phyloP scores from a whole-genome alignment of 2,329 filamentous ascomycete genomes.

The Cladosporium cucumerinum region DNA sequence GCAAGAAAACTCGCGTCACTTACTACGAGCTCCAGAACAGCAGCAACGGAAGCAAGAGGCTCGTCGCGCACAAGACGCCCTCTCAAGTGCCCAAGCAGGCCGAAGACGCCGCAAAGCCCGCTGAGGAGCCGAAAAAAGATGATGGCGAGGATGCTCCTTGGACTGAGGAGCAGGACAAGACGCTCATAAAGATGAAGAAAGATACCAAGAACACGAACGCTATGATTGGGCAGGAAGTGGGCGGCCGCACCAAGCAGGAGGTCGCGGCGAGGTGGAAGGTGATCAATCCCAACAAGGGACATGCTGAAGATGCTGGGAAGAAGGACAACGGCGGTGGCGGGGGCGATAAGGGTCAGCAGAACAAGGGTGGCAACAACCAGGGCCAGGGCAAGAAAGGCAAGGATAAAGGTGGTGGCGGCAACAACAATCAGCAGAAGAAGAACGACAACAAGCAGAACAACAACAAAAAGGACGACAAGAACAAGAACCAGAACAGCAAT shows the following conservation, averaged over 20 bases:
- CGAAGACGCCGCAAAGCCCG: background rate
- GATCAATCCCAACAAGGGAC: constrained; percentile 33
- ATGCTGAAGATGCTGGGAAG: constrained; percentile 6
- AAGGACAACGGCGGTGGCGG: constrained; percentile 18
- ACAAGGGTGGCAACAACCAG: constrained; percentile 13
- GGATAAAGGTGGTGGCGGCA: background rate
- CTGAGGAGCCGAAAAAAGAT: background rate
- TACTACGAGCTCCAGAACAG: constrained; percentile 28
- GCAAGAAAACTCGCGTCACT: constrained; percentile 20
- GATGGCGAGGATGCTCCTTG: constrained; percentile 21
- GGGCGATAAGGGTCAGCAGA: constrained; percentile 18
- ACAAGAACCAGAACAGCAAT: background rate
- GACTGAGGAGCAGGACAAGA: constrained; percentile 41
- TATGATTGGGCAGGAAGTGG: constrained; percentile 31
- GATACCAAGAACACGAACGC: constrained; percentile 30
- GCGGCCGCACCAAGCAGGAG: constrained; percentile 25
- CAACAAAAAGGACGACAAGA: constrained; percentile 19
- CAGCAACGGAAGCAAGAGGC: constrained; percentile 25
- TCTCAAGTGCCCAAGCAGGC: background rate
- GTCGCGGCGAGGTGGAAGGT: constrained; percentile 34
- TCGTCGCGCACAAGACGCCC: constrained; percentile 26
- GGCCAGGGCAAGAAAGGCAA: constrained; percentile 14
- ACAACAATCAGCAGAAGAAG: constrained; percentile 20
- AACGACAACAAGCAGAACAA: constrained; percentile 7
- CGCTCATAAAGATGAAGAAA: constrained; percentile 37